Conservation (phyloP, 1,284 basidiomycete species). For the Sanghuangporus baumii region DNA sequence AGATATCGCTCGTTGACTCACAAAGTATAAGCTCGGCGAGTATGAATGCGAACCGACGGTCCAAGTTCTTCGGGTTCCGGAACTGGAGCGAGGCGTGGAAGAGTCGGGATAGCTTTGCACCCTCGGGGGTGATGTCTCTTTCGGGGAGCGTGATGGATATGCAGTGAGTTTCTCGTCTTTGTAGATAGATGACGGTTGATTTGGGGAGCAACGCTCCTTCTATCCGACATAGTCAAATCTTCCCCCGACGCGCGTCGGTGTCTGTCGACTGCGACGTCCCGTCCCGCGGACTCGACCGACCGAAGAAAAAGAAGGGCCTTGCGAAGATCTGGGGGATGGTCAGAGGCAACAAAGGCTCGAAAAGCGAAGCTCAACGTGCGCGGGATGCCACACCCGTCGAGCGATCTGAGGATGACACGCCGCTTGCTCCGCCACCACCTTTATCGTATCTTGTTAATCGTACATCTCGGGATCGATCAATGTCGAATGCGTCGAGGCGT, state of each 20-base stretch:
- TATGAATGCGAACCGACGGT: constrained; percentile 48
- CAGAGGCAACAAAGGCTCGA: constrained; percentile 39
- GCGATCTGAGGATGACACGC: constrained; percentile 57
- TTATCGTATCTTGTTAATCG: constrained; percentile 78
- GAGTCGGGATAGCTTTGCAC: constrained; percentile 72
- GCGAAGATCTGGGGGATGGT: constrained; percentile 82
- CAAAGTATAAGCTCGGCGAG: constrained; percentile 61
- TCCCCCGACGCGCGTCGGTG: constrained; percentile 30
- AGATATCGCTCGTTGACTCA: constrained; percentile 72
- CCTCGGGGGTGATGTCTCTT: constrained; percentile 50
- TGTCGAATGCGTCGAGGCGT: constrained; percentile 42
- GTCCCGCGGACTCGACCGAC: constrained; percentile 39
- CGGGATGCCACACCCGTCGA: constrained; percentile 37
- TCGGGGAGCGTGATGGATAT: constrained; percentile 88
- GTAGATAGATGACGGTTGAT: too few species aligned
- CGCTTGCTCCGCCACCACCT: constrained; percentile 80
- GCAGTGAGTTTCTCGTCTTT: constrained; percentile 83
- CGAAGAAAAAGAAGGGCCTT: constrained; percentile 74
- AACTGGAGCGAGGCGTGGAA: constrained; percentile 71
- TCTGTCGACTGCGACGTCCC: constrained; percentile 38
- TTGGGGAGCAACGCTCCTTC: constrained; percentile 35
- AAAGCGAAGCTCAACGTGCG: constrained; percentile 27
- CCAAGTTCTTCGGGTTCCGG: constrained; percentile 79
- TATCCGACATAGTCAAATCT: constrained; percentile 42
- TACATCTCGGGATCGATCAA: constrained; percentile 28